Conservation (phyloP, 2,329 filamentous ascomycete species). For the Arachnopeziza araneosa region DNA sequence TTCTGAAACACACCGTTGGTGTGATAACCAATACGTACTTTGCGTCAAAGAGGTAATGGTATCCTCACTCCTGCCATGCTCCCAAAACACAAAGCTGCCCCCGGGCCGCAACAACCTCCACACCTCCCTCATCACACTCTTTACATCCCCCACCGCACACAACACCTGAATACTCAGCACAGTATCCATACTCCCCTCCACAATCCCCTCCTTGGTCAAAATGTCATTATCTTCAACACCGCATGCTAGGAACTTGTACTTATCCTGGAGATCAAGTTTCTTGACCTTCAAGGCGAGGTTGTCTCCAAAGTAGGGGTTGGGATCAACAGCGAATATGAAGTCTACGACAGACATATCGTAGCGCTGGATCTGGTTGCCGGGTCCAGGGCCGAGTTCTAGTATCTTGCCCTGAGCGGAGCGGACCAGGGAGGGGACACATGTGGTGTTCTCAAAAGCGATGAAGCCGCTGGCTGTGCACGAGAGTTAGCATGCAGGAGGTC, state of each 20-base stretch:
- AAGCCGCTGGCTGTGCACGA: slow-evolving; percentile 23
- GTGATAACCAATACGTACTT: slow-evolving; percentile 21
- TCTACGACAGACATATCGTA: slow-evolving; percentile 32
- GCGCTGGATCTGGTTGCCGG: slow-evolving; percentile 39
- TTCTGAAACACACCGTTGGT: background rate
- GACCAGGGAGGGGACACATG: slow-evolving; percentile 30
- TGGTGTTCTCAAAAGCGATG: slow-evolving; percentile 32
- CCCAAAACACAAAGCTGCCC: slow-evolving; percentile 42
- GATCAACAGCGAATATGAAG: slow-evolving; percentile 37
- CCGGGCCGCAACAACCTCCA: slow-evolving; percentile 40
- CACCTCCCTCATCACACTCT: slow-evolving; percentile 29
- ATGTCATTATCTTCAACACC: slow-evolving; percentile 37
- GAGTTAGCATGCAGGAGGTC: slow-evolving; percentile 5
- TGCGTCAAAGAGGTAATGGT: slow-evolving; percentile 28
- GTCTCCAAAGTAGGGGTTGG: slow-evolving; percentile 32
- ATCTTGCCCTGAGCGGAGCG: slow-evolving; percentile 31
- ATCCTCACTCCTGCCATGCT: slow-evolving; percentile 33
- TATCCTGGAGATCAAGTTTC: slow-evolving; percentile 29
- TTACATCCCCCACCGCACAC: slow-evolving; percentile 34
- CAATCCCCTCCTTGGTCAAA: slow-evolving; percentile 34
- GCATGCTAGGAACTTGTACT: slow-evolving; percentile 35
- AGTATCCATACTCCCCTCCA: slow-evolving; percentile 34
- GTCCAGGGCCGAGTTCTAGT: slow-evolving; percentile 40
- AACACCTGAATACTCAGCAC: slow-evolving; percentile 40
- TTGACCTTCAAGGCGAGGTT: slow-evolving; percentile 29